Evolutionary conservation across 75 land plant genomes (phyloP).

Genomic region (Cunninghamia lanceolata): DNA sequence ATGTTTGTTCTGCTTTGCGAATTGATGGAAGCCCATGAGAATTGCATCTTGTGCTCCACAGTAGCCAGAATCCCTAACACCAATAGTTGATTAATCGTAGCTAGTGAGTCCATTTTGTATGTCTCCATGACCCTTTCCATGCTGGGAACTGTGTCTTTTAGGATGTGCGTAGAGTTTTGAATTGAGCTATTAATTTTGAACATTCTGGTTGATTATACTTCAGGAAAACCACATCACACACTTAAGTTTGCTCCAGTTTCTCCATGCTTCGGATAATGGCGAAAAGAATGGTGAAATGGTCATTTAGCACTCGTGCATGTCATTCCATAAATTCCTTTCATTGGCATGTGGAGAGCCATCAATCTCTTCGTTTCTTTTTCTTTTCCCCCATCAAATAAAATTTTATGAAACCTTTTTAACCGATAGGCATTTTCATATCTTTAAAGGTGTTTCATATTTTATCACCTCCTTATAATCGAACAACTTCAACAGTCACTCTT

Average conservation of each 20-base stretch:
- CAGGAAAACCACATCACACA: slow-evolving; percentile 70
- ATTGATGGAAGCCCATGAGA: slow-evolving; percentile 45
- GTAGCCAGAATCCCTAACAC: slow-evolving; percentile 91
- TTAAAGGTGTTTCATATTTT: too few relatives aligned
- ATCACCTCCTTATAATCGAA: too few relatives aligned
- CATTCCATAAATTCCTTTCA: slow-evolving; percentile 87
- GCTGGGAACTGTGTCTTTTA: slow-evolving; percentile 65
- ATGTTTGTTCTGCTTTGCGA: too few relatives aligned
- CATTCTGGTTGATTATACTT: slow-evolving; percentile 83
- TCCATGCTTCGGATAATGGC: slow-evolving; percentile 91
- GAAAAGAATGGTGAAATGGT: slow-evolving; percentile 81
- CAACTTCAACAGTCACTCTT: too few relatives aligned
- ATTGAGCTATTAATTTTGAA: too few relatives aligned
- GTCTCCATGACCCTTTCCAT: slow-evolving; percentile 80
- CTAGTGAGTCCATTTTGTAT: slow-evolving; percentile 87
- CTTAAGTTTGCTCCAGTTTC: slow-evolving; percentile 90
- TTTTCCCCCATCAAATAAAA: too few relatives aligned
- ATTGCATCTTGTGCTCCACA: slow-evolving; percentile 64
- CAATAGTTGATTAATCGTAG: slow-evolving; percentile 82
- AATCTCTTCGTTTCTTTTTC: too few relatives aligned
- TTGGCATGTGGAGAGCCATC: slow-evolving; percentile 9
- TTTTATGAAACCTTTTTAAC: too few relatives aligned
- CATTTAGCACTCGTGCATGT: slow-evolving; percentile 89
- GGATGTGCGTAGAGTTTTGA: slow-evolving; percentile 71
- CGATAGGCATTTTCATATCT: too few relatives aligned